These are phyloP conservation scores for Brassica napus DNA, from an alignment of 345 rosid species.

Conservation along the genomic window DNA sequence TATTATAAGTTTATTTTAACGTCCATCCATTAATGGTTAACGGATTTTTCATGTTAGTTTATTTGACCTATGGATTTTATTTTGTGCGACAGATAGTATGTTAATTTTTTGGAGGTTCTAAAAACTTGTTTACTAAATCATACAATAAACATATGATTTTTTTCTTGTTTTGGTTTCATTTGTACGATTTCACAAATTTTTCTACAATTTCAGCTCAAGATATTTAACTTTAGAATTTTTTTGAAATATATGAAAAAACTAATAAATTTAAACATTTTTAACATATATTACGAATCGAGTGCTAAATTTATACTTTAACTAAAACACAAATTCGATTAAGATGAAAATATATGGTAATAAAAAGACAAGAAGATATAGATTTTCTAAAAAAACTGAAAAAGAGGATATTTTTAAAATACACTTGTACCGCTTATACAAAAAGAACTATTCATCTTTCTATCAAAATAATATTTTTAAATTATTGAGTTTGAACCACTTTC, in stretches of 20 bases:
- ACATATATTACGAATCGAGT: too few species aligned
- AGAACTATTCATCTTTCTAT: background rate
- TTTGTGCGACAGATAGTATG: too few species aligned
- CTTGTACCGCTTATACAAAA: background rate
- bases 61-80: background rate
- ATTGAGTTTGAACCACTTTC: background rate
- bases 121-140: background rate
- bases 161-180: too few species aligned
- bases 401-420: background rate
- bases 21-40: too few species aligned
- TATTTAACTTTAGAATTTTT: too few species aligned
- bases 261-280: too few species aligned
- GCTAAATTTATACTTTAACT: too few species aligned
- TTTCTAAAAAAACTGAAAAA: background rate
- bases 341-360: background rate
- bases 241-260: too few species aligned
- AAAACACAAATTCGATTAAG: background rate
- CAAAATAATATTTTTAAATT: background rate
- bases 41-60: background rate
- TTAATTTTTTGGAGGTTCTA: too few species aligned
- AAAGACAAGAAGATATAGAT: background rate
- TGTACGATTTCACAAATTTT: too few species aligned
- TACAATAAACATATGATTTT: too few species aligned
- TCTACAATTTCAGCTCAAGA: too few species aligned
- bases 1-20: background rate